A percentile compares a stretch with the other conserved stretches of the same genome.
Conservation (phyloP, 75 land plant genomes). For the Selaginella tamariscina region DNA sequence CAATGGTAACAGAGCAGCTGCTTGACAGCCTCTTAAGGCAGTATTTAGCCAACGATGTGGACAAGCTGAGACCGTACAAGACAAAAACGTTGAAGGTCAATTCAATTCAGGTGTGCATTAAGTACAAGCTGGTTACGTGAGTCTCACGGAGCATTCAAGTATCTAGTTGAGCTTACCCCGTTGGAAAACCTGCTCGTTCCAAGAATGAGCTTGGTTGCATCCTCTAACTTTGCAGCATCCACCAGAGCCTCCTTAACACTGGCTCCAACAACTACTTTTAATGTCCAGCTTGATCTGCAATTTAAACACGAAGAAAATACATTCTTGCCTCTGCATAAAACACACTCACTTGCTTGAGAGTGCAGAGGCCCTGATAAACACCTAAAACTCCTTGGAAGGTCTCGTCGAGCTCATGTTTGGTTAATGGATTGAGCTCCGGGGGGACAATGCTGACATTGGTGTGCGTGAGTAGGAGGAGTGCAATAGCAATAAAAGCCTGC, state of each 20-base stretch:
- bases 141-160: too few relatives aligned
- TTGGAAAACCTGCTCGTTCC: conserved; percentile 26
- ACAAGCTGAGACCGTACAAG: conserved; percentile 29
- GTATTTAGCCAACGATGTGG: conserved; percentile 59
- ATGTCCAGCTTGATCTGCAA: conserved; percentile 36
- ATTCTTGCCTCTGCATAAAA: too few relatives aligned
- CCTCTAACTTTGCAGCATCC: conserved; percentile 38
- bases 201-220: conserved; percentile 47
- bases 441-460: background rate
- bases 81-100: too few relatives aligned
- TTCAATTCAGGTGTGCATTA: too few relatives aligned
- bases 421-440: background rate
- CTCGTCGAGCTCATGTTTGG: background rate
- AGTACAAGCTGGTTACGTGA: too few relatives aligned
- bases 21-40: conserved; percentile 51
- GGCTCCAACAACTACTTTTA: conserved; percentile 34
- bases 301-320: conserved; percentile 12
- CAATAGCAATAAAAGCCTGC: too few relatives aligned
- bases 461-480: too few relatives aligned
- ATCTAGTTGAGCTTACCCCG: background rate
- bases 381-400: background rate
- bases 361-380: background rate
- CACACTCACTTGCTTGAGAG: background rate
- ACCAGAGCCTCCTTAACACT: conserved; percentile 49
- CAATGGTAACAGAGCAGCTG: conserved; percentile 48